A percentile compares a stretch with the other conserved stretches of the same genome.
Evolutionary conservation across 2,329 filamentous ascomycete genomes (phyloP).

Genomic region (Colletotrichum higginsianum): DNA sequence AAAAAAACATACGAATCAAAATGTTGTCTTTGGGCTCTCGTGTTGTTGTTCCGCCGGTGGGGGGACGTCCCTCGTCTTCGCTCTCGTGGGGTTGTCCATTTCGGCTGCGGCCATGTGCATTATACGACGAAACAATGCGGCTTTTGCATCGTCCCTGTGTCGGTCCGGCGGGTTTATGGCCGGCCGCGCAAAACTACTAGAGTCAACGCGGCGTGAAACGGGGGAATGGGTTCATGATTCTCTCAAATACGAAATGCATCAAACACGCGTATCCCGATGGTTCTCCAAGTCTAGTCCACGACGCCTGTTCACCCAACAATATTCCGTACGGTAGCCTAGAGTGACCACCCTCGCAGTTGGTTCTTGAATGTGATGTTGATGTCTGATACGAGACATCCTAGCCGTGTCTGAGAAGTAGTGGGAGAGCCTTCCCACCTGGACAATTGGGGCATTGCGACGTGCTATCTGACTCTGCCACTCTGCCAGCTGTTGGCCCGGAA

Average conservation of each 20-base stretch:
- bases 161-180: constrained; percentile 28
- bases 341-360: background rate
- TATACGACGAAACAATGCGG: constrained; percentile 35
- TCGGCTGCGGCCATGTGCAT: constrained; percentile 40
- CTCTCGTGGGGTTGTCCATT: constrained; percentile 28
- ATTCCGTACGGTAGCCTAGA: background rate
- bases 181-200: constrained; percentile 39
- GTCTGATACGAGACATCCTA: too few relatives aligned
- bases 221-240: constrained; percentile 45
- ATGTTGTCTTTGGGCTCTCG: constrained; percentile 40
- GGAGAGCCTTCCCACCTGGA: too few relatives aligned
- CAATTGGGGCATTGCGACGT: too few relatives aligned
- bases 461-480: too few relatives aligned
- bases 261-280: constrained; percentile 26
- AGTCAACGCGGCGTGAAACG: constrained; percentile 44
- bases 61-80: constrained; percentile 30
- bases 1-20: constrained; percentile 39
- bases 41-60: constrained; percentile 26
- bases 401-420: too few relatives aligned
- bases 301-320: background rate
- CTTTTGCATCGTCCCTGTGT: constrained; percentile 42
- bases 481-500: too few relatives aligned
- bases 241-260: constrained; percentile 45
- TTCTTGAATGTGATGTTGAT: too few relatives aligned
- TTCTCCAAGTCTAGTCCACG: constrained; percentile 16